Conservation (phyloP, 2,329 filamentous ascomycete genomes). For the Phaeosphaeria sp. region DNA sequence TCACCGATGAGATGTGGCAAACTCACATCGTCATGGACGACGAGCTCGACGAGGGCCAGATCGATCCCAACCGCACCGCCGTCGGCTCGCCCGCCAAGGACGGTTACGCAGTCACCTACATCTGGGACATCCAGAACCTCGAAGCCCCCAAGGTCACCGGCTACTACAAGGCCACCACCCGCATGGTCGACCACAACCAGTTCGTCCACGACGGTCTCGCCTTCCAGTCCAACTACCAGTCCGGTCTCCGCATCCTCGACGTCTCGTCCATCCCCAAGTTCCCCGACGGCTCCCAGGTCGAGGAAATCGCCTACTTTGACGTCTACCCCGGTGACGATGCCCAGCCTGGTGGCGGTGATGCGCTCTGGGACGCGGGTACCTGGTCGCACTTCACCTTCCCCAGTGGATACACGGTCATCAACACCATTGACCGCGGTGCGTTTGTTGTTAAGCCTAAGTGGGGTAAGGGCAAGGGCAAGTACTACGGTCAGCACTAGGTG, state of each 20-base stretch:
- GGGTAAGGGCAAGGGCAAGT: slow-evolving; percentile 36
- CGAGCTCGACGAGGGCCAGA: slow-evolving; percentile 48
- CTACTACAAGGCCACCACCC: slow-evolving; percentile 49
- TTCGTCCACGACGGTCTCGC: slow-evolving; percentile 51
- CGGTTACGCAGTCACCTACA: slow-evolving; percentile 47
- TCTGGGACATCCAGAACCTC: slow-evolving; percentile 47
- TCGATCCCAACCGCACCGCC: slow-evolving; percentile 33
- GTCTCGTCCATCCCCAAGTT: slow-evolving; percentile 49
- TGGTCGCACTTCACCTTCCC: slow-evolving; percentile 52
- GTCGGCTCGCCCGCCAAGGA: slow-evolving; percentile 38
- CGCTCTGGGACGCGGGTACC: slow-evolving; percentile 50
- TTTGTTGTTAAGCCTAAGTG: slow-evolving; percentile 44
- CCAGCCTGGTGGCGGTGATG: slow-evolving; percentile 42
- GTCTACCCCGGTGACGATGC: slow-evolving; percentile 51
- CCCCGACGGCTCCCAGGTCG: slow-evolving; percentile 46
- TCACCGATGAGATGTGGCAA: slow-evolving; percentile 50
- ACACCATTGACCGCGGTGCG: slow-evolving; percentile 56
- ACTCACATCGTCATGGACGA: slow-evolving; percentile 48
- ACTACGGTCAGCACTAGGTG: slow-evolving; percentile 25
- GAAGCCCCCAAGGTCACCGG: slow-evolving; percentile 48
- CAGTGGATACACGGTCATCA: slow-evolving; percentile 54
- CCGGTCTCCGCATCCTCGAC: slow-evolving; percentile 52
- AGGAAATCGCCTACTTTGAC: slow-evolving; percentile 54
- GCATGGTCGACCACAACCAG: slow-evolving; percentile 56
- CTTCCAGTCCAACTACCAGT: slow-evolving; percentile 55